A percentile compares a stretch with the other conserved stretches of the same genome.
phyloP scores from a whole-genome alignment of 495 filamentous ascomycete species.

The Sphaerosporella brunnea region DNA sequence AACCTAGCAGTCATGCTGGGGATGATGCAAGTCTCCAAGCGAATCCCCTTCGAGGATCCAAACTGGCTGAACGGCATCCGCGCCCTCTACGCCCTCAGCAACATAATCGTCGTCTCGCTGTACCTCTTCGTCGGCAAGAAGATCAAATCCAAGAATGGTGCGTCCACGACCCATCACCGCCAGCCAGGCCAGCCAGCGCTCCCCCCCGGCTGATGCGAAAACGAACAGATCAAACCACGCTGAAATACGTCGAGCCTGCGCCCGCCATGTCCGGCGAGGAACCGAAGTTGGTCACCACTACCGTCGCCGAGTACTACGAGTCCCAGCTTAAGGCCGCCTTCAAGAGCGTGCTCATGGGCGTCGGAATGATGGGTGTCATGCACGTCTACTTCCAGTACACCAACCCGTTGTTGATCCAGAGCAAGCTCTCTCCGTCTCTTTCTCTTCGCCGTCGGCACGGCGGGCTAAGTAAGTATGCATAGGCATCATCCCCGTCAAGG shows the following conservation, averaged over 20 bases:
- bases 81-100: conserved; percentile 66
- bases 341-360: conserved; percentile 80
- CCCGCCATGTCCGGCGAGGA: conserved; percentile 82
- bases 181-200: too few relatives aligned
- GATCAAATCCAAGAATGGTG: conserved; percentile 94
- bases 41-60: conserved; percentile 85
- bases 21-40: conserved; percentile 96
- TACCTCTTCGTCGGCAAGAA: conserved; percentile 65
- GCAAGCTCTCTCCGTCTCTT: conserved; percentile 8
- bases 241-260: conserved; percentile 95
- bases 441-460: too few relatives aligned
- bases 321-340: conserved; percentile 63
- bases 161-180: too few relatives aligned
- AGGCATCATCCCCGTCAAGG: conserved; percentile 87
- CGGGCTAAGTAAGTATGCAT: too few relatives aligned
- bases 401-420: conserved; percentile 96
- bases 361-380: conserved; percentile 97
- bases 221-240: conserved; percentile 75
- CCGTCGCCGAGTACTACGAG: conserved; percentile 80
- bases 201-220: too few relatives aligned
- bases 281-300: conserved; percentile 87
- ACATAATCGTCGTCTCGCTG: conserved; percentile 66
- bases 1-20: conserved; percentile 88
- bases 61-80: conserved; percentile 69
- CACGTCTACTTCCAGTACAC: conserved; percentile 98